Evolutionary conservation across 2,329 filamentous ascomycete species (phyloP).

Genomic region (Thielaviopsis euricoi): DNA sequence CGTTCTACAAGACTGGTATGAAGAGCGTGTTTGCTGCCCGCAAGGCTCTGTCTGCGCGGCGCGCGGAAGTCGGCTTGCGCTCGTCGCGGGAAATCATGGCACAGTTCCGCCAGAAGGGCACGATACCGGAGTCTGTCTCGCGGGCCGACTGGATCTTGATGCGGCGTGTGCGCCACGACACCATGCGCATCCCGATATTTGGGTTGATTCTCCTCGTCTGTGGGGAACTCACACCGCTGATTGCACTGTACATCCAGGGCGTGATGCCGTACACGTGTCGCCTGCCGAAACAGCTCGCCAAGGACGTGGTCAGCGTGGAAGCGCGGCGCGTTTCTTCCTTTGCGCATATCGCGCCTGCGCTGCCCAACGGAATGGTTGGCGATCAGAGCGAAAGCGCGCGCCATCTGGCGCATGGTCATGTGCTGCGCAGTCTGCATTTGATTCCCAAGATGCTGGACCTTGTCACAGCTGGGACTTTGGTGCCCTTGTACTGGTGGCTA

Average conservation of each 20-base stretch:
- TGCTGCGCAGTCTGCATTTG: slow-evolving; percentile 28
- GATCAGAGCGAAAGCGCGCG: neutral
- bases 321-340: slow-evolving; percentile 33
- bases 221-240: slow-evolving; percentile 72
- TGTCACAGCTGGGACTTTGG: slow-evolving; percentile 29
- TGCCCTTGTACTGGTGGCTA: slow-evolving; percentile 34
- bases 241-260: slow-evolving; percentile 53
- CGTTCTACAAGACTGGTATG: slow-evolving; percentile 79
- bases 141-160: slow-evolving; percentile 58
- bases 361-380: slow-evolving; percentile 21
- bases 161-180: slow-evolving; percentile 51
- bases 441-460: slow-evolving; percentile 33
- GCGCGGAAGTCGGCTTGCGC: slow-evolving; percentile 22
- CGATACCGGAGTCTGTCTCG: slow-evolving; percentile 36
- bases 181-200: slow-evolving; percentile 65
- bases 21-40: slow-evolving; percentile 58
- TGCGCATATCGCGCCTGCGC: slow-evolving; percentile 21
- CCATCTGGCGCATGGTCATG: slow-evolving; percentile 19
- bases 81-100: slow-evolving; percentile 25
- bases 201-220: slow-evolving; percentile 57
- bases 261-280: slow-evolving; percentile 70
- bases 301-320: slow-evolving; percentile 23
- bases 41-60: slow-evolving; percentile 29
- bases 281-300: slow-evolving; percentile 55
- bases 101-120: slow-evolving; percentile 43